Conservation (phyloP, 257 asterid genomes). For the Schizonepeta tenuifolia region DNA sequence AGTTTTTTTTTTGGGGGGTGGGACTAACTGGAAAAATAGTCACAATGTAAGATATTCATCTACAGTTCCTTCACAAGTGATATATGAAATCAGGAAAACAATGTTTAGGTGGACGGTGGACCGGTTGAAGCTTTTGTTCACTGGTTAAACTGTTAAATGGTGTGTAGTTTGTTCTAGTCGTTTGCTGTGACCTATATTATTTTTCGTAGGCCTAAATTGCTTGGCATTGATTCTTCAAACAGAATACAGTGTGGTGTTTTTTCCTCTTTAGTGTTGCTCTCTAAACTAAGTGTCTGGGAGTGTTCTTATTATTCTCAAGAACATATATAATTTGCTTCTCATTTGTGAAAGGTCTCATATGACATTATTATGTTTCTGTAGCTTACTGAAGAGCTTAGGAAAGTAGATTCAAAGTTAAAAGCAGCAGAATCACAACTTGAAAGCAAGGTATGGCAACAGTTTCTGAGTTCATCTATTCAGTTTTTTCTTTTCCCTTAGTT, state of each 20-base stretch:
- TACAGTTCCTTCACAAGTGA: neutral
- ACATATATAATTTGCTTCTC: slow-evolving; percentile 25
- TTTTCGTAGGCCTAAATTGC: neutral
- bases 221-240: neutral
- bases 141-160: neutral
- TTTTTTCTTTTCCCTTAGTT: neutral
- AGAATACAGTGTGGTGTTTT: neutral
- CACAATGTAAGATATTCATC: neutral
- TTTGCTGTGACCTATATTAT: slow-evolving; percentile 1
- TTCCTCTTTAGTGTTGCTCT: slow-evolving; percentile 12
- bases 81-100: slow-evolving; percentile 13
- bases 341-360: slow-evolving; percentile 28
- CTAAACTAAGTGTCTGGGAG: neutral
- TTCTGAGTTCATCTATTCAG: slow-evolving; percentile 6
- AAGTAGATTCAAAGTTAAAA: slow-evolving; percentile 77
- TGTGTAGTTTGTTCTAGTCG: neutral
- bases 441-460: slow-evolving; percentile 63
- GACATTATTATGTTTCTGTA: slow-evolving; percentile 36
- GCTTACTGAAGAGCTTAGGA: slow-evolving; percentile 75
- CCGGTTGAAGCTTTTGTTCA: slow-evolving; percentile 7
- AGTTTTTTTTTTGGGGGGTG: too few relatives aligned
- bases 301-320: slow-evolving; percentile 23
- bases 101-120: neutral
- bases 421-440: slow-evolving; percentile 69
- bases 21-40: neutral